Base-by-base conservation (phyloP, 768 basidiomycete genomes). In the Podaxis sp. region DNA sequence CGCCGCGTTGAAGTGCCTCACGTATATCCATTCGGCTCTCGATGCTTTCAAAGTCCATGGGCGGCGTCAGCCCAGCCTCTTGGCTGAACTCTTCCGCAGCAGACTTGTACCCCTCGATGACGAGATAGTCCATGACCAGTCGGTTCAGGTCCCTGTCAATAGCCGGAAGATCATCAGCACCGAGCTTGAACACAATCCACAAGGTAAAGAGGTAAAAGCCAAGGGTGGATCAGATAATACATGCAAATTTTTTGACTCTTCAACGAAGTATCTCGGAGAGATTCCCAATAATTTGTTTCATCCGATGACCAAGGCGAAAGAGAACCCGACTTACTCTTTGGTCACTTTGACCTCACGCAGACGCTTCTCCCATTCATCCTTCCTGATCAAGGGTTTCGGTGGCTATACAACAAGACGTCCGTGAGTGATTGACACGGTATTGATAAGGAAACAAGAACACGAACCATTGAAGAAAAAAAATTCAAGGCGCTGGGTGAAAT, bases 71-170 rank as follows among this genome's bases (percentile, higher is more conserved):
- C 50, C 86, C 85, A 20, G 96, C 90, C 72, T 99, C 97, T 52
- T 87, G 85, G 64, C 93, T 90, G 71, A 99, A 98, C 74, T 96
- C 91, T 69, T 97, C 90, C 1, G 97, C 97, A 0, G 97, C 95
- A 12, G 91, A 88, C 73, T 95, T 95, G 83, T 95, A 99, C 2
- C 97, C 97, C 72, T 99, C 96, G 58, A 97, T 93, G 65, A 97
- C 92, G 65, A 99, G 90, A 76, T 98, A 99, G 73, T 99, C 95
- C 88, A 97, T 95, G 50, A 99, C 87, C 24, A 99, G 85, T 3
- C 89, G 85, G 74, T 99, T 96, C 62, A 99, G 79, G 75, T 99
- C 95, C 76, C 97, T 99, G 70, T 56, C 60, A 63, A 63, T 63
- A 22, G 15, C 30, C 46, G 60, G 38, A 68, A 46, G 63, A 64